Conservation (phyloP, 2,329 filamentous ascomycete genomes). For the Claviceps pazoutovae region DNA sequence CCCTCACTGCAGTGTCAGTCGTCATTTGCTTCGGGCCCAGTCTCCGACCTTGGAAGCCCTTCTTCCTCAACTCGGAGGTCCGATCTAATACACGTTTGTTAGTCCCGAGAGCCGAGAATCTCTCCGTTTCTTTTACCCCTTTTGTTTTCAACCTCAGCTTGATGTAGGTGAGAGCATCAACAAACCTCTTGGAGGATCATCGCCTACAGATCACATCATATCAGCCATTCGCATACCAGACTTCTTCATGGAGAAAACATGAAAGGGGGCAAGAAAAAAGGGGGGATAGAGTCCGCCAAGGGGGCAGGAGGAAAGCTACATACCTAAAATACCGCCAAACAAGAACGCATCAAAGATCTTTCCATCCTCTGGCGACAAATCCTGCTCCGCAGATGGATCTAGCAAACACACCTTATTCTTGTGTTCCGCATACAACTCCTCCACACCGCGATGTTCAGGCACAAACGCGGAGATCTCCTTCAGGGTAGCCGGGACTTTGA, state of each 20-base stretch:
- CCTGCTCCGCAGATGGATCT: constrained; percentile 70
- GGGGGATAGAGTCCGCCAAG: neutral
- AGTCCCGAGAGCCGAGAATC: constrained; percentile 1
- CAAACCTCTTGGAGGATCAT: constrained; percentile 83
- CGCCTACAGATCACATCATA: constrained; percentile 40
- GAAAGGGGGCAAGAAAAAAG: neutral
- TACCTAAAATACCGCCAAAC: constrained; percentile 91
- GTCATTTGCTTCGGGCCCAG: constrained; percentile 95
- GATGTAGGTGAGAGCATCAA: constrained; percentile 5
- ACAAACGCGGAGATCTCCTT: constrained; percentile 46
- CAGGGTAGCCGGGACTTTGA: constrained; percentile 49
- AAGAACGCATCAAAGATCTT: constrained; percentile 78
- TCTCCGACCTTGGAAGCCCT: constrained; percentile 77
- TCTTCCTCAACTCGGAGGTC: constrained; percentile 87
- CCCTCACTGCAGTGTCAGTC: constrained; percentile 89
- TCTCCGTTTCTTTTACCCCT: neutral
- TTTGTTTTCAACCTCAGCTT: neutral
- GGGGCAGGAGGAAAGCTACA: constrained; percentile 12
- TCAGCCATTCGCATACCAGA: too few species aligned
- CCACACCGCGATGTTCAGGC: constrained; percentile 64
- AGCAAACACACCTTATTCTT: constrained; percentile 75
- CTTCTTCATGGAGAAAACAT: neutral
- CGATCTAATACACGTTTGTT: constrained; percentile 46
- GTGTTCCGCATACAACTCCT: constrained; percentile 60
- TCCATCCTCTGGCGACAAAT: constrained; percentile 72